phyloP scores from a whole-genome alignment of 352 stramenopile genomes.

The Pythium diclinum region DNA sequence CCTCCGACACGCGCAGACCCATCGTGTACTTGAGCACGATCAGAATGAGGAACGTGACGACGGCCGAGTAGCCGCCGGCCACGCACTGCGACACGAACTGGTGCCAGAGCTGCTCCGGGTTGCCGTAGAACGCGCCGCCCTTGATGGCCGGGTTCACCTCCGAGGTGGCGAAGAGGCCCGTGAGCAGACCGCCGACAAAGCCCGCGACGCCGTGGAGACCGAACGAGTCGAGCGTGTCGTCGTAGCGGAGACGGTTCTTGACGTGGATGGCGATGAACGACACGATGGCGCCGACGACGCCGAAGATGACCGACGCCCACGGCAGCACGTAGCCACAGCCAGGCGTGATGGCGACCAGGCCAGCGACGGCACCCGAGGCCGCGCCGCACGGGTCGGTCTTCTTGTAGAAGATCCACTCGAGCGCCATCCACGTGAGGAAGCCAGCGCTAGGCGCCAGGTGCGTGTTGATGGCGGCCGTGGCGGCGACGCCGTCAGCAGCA shows the following conservation, averaged over 20 bases:
- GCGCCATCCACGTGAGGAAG: constrained; percentile 63
- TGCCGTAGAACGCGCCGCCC: constrained; percentile 53
- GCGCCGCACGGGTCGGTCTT: constrained; percentile 64
- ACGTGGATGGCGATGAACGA: constrained; percentile 56
- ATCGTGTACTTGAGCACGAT: constrained; percentile 68
- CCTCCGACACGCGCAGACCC: constrained; percentile 64
- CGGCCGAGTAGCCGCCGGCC: constrained; percentile 59
- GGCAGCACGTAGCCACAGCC: constrained; percentile 68
- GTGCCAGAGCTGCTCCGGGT: constrained; percentile 42
- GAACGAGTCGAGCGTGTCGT: constrained; percentile 82
- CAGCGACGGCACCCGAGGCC: constrained; percentile 56
- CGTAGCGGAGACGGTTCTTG: constrained; percentile 68
- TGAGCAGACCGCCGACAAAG: constrained; percentile 59
- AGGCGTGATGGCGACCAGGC: constrained; percentile 67
- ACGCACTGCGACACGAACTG: constrained; percentile 58
- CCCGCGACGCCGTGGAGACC: constrained; percentile 67
- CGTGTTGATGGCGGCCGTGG: constrained; percentile 70
- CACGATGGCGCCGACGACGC: constrained; percentile 48
- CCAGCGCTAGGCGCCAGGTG: constrained; percentile 59
- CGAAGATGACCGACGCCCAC: constrained; percentile 70
- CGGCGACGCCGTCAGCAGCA: constrained; percentile 59
- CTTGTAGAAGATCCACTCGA: constrained; percentile 51
- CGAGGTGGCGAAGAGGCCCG: constrained; percentile 63
- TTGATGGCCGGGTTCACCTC: constrained; percentile 53
- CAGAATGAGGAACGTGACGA: constrained; percentile 67